phyloP scores from a whole-genome alignment of 345 rosid species.

The Salix dunnii region DNA sequence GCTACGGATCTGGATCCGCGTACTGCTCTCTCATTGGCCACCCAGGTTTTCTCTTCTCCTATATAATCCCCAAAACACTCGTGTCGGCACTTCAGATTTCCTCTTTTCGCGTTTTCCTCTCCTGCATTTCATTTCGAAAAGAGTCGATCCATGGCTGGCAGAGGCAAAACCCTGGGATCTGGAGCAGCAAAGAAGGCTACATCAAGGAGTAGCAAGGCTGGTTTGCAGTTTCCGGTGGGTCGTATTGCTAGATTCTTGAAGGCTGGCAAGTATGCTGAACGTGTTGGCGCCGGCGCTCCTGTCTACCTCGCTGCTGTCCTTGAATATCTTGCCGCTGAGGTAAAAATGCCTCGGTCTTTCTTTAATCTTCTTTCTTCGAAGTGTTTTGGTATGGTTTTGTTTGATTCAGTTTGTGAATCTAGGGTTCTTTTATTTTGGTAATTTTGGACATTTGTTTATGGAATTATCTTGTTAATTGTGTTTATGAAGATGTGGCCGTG shows the following conservation, averaged over 20 bases:
- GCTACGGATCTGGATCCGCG: not conserved
- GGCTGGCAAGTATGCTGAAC: slow-evolving; percentile 95
- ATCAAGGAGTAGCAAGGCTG: slow-evolving; percentile 96
- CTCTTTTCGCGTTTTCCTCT: not conserved
- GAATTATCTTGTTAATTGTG: not conserved
- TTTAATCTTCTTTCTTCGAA: no score
- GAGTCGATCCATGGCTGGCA: slow-evolving; percentile 63
- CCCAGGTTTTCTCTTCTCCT: not conserved
- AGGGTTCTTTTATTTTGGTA: not conserved
- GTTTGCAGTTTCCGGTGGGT: slow-evolving; percentile 89
- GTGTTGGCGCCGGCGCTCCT: slow-evolving; percentile 95
- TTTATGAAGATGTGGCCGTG: not conserved
- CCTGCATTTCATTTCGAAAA: not conserved
- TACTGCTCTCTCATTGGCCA: not conserved
- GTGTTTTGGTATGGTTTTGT: not conserved
- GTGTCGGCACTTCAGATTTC: not conserved
- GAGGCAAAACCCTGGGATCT: slow-evolving; percentile 86
- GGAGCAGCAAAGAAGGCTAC: slow-evolving; percentile 84
- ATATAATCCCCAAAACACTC: not conserved
- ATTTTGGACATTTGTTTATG: not conserved
- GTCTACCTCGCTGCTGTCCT: slow-evolving; percentile 95
- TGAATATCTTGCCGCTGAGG: slow-evolving; percentile 95
- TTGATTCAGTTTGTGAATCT: not conserved
- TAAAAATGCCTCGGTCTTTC: slow-evolving; percentile 5
- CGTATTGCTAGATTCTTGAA: slow-evolving; percentile 92